phyloP scores from a whole-genome alignment of 2,329 filamentous ascomycete species.

The Ceratocystis smalleyi region DNA sequence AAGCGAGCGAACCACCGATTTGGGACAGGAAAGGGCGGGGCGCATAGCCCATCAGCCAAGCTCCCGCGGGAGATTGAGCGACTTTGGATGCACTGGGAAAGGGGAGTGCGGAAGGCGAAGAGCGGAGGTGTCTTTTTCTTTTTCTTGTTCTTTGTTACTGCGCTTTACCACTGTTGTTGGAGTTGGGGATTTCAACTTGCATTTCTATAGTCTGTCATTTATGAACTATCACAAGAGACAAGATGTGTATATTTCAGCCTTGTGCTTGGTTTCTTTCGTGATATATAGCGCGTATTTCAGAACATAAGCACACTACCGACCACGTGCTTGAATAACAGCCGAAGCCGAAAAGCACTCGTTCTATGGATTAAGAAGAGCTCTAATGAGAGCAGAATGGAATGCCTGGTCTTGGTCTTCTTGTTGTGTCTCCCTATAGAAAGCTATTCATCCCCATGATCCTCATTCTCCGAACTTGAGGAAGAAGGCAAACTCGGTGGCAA shows the following conservation, averaged over 20 bases:
- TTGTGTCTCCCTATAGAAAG: not conserved
- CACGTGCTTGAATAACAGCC: not conserved
- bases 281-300: not conserved
- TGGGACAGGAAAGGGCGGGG: not conserved
- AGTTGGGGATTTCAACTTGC: constrained; percentile 15
- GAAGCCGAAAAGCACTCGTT: not conserved
- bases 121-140: constrained; percentile 17
- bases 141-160: constrained; percentile 18
- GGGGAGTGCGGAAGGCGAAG: not conserved
- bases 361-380: not conserved
- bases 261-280: constrained; percentile 4
- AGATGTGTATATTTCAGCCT: not conserved
- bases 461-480: constrained; percentile 32
- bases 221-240: constrained; percentile 7
- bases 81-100: not conserved
- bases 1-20: no score
- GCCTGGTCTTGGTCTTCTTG: not conserved
- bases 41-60: not conserved
- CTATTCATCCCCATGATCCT: not conserved
- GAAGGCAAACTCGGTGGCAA: constrained; percentile 53
- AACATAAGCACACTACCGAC: not conserved
- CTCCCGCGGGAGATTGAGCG: not conserved
- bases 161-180: constrained; percentile 18
- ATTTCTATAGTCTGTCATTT: constrained; percentile 13
- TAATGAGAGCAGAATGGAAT: not conserved